phyloP scores from a whole-genome alignment of 768 basidiomycete genomes.

The Mycena vitilis region DNA sequence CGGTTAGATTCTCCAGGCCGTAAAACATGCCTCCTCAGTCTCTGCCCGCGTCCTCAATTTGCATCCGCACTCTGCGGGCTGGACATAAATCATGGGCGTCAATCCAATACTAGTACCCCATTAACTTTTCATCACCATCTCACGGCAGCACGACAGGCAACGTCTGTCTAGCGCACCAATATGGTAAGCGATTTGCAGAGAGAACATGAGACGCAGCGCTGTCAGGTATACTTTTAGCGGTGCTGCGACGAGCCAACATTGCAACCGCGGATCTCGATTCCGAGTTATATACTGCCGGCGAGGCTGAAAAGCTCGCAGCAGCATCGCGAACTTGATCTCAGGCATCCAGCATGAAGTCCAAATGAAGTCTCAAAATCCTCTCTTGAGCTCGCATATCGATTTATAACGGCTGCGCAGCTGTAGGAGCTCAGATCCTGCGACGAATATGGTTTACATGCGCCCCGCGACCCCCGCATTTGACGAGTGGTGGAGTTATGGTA shows the following conservation, averaged over 20 bases:
- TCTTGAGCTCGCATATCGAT: conserved; percentile 3
- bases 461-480: neutral
- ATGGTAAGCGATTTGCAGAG: conserved; percentile 9
- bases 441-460: neutral
- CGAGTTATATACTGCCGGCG: conserved; percentile 8
- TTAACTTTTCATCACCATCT: conserved; percentile 10
- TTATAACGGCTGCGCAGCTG: neutral
- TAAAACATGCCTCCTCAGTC: neutral
- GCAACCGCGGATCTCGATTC: conserved; percentile 1
- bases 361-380: neutral
- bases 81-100: neutral
- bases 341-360: conserved; percentile 9
- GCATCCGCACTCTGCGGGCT: neutral
- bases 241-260: conserved; percentile 16
- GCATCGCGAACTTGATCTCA: neutral
- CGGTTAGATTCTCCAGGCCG: no score
- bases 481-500: conserved; percentile 10
- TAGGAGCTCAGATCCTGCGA: neutral
- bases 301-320: neutral
- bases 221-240: conserved; percentile 18
- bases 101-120: conserved; percentile 1
- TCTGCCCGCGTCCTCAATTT: neutral
- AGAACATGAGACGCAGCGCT: conserved; percentile 12
- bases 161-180: conserved; percentile 8
- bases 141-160: conserved; percentile 16